Evolutionary conservation across 106 monocot genomes (phyloP).

Genomic region (Ottelia alismoides): DNA sequence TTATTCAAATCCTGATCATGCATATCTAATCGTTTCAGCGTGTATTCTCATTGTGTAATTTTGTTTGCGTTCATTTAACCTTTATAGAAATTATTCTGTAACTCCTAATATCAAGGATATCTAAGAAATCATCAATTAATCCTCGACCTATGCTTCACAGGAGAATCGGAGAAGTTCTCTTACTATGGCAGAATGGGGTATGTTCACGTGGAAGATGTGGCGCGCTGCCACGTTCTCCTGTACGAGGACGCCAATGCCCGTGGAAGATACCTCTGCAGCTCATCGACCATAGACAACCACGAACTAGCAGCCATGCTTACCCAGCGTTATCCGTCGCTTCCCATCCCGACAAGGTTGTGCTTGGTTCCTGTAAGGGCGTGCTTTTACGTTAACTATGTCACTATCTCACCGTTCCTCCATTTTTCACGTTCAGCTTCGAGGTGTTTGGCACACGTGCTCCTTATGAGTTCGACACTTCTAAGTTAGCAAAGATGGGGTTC

Average conservation of each 20-base stretch:
- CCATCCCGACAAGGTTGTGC: conserved; percentile 39
- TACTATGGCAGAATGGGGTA: conserved; percentile 72
- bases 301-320: conserved; percentile 33
- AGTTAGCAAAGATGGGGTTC: conserved; percentile 36
- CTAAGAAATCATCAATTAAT: too few species aligned
- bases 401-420: conserved; percentile 15
- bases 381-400: too few species aligned
- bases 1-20: too few species aligned
- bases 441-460: conserved; percentile 7
- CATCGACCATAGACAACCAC: conserved; percentile 36
- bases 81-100: too few species aligned
- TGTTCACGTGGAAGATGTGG: conserved; percentile 75
- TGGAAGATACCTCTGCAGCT: conserved; percentile 71
- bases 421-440: conserved; percentile 11
- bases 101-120: too few species aligned
- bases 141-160: too few species aligned
- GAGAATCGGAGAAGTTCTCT: conserved; percentile 44
- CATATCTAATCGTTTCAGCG: too few species aligned
- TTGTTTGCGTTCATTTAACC: too few species aligned
- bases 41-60: too few species aligned
- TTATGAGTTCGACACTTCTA: conserved; percentile 39
- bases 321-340: conserved; percentile 36
- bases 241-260: conserved; percentile 39
- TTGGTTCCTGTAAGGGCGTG: conserved; percentile 13
- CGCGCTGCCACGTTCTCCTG: conserved; percentile 55